These are phyloP conservation scores for Pyricularia grisea DNA, from an alignment of 2,329 filamentous ascomycete genomes.

Conservation along the genomic window DNA sequence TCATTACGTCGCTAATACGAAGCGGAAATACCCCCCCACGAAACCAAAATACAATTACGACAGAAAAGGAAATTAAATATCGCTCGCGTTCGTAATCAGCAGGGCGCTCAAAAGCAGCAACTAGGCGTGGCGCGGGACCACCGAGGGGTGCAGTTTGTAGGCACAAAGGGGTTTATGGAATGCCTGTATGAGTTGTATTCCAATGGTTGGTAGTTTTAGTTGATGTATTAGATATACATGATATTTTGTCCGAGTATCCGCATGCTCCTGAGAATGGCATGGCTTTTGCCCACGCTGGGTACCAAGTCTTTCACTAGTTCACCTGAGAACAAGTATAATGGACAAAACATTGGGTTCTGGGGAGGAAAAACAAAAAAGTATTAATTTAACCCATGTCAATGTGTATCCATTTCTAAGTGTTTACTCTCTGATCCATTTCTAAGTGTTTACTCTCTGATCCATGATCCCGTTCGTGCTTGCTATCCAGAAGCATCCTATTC, in stretches of 20 bases:
- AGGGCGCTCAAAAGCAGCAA: background rate
- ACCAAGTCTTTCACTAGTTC: background rate
- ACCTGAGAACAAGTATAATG: background rate
- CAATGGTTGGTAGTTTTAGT: background rate
- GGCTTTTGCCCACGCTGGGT: background rate
- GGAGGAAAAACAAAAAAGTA: background rate
- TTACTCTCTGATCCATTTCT: background rate
- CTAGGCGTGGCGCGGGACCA: background rate
- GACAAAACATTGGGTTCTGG: background rate
- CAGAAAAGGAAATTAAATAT: background rate
- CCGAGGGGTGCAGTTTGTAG: background rate
- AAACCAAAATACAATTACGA: background rate
- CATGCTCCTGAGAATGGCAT: background rate
- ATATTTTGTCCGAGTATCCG: background rate
- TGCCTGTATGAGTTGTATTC: background rate
- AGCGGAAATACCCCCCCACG: background rate
- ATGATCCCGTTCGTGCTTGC: background rate
- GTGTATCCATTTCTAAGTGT: background rate
- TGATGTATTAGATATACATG: background rate
- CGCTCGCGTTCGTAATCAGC: background rate
- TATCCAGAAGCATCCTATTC: background rate
- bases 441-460: background rate
- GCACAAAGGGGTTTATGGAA: background rate
- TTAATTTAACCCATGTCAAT: background rate
- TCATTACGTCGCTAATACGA: background rate